Evolutionary conservation across 2,329 filamentous ascomycete genomes (phyloP).

Genomic region (Endothia cerciana): DNA sequence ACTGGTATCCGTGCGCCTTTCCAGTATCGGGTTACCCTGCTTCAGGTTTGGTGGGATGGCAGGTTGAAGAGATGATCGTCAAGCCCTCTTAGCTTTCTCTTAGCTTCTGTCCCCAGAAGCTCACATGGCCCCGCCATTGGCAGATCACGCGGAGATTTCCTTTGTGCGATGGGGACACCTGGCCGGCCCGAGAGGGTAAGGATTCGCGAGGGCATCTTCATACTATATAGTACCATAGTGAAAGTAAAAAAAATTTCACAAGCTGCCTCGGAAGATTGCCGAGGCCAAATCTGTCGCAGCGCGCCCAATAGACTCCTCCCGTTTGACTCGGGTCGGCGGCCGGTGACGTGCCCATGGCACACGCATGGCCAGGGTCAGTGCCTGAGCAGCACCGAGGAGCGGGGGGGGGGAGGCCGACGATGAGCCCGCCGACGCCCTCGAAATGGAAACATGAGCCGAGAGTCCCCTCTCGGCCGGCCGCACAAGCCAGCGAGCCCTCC

Average conservation of each 20-base stretch:
- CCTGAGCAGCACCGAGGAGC: neutral
- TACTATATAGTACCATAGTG: neutral
- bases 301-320: constrained; percentile 12
- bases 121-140: neutral
- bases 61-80: neutral
- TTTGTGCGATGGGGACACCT: neutral
- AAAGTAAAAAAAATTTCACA: constrained; percentile 14
- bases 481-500: neutral
- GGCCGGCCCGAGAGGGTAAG: neutral
- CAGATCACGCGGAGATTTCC: constrained; percentile 2
- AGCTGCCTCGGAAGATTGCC: constrained; percentile 24
- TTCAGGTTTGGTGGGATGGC: too few relatives aligned
- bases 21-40: neutral
- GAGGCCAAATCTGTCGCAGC: neutral
- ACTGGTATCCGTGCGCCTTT: neutral
- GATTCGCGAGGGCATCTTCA: too few relatives aligned
- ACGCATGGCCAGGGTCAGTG: neutral
- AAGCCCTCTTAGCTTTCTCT: neutral
- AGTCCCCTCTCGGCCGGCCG: neutral
- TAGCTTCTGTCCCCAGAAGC: neutral
- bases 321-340: neutral
- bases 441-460: neutral
- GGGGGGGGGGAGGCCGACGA: neutral
- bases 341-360: constrained; percentile 5
- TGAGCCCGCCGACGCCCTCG: neutral